Evolutionary conservation across 2,329 filamentous ascomycete species (phyloP).

Genomic region (Zymoseptoria tritici): DNA sequence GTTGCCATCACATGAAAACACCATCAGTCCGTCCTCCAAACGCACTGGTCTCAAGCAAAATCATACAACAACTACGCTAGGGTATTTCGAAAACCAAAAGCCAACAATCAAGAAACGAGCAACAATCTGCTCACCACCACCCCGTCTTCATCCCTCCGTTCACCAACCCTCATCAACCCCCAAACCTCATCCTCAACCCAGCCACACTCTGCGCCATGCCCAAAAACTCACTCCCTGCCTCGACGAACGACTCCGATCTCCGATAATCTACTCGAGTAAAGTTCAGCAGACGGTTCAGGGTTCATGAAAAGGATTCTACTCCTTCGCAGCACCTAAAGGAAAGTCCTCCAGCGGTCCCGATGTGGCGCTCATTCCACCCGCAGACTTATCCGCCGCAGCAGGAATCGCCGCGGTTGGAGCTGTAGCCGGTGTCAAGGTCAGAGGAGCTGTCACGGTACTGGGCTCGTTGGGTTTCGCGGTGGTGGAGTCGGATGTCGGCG

Average conservation of each 20-base stretch:
- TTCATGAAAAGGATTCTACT: not conserved
- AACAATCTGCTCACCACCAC: not conserved
- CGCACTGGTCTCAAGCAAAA: not conserved
- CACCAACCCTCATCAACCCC: not conserved
- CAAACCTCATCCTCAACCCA: not conserved
- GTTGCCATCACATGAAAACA: too few species aligned
- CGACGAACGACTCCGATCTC: constrained; percentile 2
- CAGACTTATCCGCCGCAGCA: constrained; percentile 5
- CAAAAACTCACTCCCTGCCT: not conserved
- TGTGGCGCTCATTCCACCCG: constrained; percentile 18
- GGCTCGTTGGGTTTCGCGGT: not conserved
- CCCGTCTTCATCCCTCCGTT: not conserved
- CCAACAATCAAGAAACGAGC: not conserved
- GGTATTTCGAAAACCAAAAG: not conserved
- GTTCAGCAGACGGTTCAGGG: not conserved
- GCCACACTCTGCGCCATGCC: not conserved
- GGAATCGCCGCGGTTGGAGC: not conserved
- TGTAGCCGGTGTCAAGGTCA: not conserved
- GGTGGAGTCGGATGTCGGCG: not conserved
- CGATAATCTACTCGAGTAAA: constrained; percentile 2
- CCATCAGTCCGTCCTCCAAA: not conserved
- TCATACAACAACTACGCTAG: not conserved
- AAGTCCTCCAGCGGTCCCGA: constrained; percentile 18
- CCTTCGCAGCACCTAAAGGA: constrained; percentile 6
- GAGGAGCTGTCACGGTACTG: not conserved